Percentiles rank a stretch among this genome's conserved stretches.
Evolutionary conservation across 495 filamentous ascomycete genomes (phyloP).

Genomic region (Pyrenula massariospora): DNA sequence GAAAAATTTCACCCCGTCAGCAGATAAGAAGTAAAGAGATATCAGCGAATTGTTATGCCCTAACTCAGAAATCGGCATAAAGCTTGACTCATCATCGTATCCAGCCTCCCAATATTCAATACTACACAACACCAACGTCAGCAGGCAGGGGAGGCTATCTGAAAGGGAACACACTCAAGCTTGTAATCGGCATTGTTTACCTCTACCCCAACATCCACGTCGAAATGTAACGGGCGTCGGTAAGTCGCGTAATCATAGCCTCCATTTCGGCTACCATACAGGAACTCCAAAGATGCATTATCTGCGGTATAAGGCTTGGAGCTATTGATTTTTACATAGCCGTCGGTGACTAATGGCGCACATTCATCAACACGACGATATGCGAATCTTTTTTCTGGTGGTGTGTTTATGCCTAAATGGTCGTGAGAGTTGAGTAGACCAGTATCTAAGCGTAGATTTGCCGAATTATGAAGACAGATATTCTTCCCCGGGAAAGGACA

Average conservation of each 20-base stretch:
- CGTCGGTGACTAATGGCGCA: not conserved
- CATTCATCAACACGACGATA: constrained; percentile 1
- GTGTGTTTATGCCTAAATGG: constrained; percentile 8
- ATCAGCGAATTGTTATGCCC: no score
- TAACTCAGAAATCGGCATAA: no score
- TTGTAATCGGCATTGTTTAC: no score
- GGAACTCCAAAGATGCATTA: not conserved
- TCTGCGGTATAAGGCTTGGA: not conserved
- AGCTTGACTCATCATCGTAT: no score
- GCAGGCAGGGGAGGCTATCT: no score
- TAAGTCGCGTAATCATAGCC: not conserved
- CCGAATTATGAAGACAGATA: not conserved
- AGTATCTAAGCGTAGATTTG: not conserved
- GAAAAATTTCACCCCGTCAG: no score
- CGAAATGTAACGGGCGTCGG: no score
- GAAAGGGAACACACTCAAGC: no score
- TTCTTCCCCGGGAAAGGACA: not conserved
- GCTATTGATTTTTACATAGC: not conserved
- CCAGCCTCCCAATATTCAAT: no score
- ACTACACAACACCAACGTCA: no score
- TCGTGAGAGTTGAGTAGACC: constrained; percentile 3
- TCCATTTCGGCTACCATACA: not conserved
- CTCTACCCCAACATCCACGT: no score
- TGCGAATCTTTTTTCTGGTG: constrained; percentile 2
- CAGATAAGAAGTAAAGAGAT: no score